A percentile compares a stretch with the other conserved stretches of the same genome.
Evolutionary conservation across 257 asterid genomes (phyloP).

Genomic region (Solanum tacnaense): DNA sequence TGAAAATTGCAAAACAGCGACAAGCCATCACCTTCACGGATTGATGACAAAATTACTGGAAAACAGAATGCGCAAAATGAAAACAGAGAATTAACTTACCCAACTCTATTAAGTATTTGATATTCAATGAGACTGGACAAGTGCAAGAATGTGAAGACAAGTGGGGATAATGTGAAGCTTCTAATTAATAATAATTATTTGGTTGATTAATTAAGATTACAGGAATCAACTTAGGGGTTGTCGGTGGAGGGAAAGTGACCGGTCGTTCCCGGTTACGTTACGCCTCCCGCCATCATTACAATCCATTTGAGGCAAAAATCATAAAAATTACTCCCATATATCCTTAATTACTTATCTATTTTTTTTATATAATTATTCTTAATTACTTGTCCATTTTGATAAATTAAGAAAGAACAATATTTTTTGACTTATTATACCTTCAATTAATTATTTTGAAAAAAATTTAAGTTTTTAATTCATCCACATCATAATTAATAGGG

Average conservation of each 20-base stretch:
- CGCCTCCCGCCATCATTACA: conserved; percentile 26
- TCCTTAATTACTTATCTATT: no score
- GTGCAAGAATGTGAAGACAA: background rate
- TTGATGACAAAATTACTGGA: background rate
- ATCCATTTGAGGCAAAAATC: no score
- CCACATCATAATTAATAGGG: no score
- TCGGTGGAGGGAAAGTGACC: conserved; percentile 62
- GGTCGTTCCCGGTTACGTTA: conserved; percentile 52
- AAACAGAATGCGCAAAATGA: background rate
- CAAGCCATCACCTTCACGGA: background rate
- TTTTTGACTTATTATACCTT: no score
- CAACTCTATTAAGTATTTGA: background rate
- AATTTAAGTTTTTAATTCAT: no score
- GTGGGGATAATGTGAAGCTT: background rate
- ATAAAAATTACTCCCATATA: no score
- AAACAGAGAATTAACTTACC: background rate
- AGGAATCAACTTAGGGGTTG: conserved; percentile 8
- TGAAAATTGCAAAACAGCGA: background rate
- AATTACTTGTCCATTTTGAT: no score
- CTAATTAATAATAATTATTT: background rate
- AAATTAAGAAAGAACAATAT: no score
- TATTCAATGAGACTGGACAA: background rate
- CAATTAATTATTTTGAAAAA: no score
- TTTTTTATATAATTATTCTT: no score
- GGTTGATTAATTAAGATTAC: background rate